Conservation (phyloP, 495 filamentous ascomycete species). For the Lophiostoma macrostomum region DNA sequence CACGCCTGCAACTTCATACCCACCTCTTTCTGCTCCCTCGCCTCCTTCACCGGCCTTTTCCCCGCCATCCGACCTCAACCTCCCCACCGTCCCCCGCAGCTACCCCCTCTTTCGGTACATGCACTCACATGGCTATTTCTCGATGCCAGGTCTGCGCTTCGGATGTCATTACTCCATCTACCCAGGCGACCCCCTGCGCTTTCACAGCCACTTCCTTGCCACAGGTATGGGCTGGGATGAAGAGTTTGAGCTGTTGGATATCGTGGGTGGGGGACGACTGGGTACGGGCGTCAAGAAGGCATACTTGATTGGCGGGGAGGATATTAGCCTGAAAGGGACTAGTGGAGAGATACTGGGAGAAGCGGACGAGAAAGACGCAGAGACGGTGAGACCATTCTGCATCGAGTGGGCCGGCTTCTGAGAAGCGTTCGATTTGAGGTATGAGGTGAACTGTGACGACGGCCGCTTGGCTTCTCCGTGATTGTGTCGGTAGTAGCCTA, state of each 20-base stretch:
- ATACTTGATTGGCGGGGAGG: constrained; percentile 74
- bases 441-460: too few species aligned
- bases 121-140: constrained; percentile 75
- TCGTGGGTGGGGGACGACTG: constrained; percentile 80
- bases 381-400: constrained; percentile 6
- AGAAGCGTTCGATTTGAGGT: too few species aligned
- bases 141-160: constrained; percentile 88
- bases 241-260: constrained; percentile 73
- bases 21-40: constrained; percentile 46
- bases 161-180: constrained; percentile 93
- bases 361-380: not conserved
- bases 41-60: too few species aligned
- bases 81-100: constrained; percentile 50
- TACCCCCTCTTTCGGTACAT: constrained; percentile 72
- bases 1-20: constrained; percentile 61
- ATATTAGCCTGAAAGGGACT: too few species aligned
- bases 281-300: constrained; percentile 96
- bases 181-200: constrained; percentile 89
- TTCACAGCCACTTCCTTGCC: constrained; percentile 88
- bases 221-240: constrained; percentile 80
- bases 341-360: too few species aligned
- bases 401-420: not conserved
- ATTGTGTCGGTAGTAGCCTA: too few species aligned
- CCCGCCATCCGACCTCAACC: constrained; percentile 36
- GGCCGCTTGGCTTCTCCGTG: too few species aligned